These are phyloP conservation scores for Endogone sp. DNA, from an alignment of 192 early-diverging fungal genomes.

Conservation along the genomic window DNA sequence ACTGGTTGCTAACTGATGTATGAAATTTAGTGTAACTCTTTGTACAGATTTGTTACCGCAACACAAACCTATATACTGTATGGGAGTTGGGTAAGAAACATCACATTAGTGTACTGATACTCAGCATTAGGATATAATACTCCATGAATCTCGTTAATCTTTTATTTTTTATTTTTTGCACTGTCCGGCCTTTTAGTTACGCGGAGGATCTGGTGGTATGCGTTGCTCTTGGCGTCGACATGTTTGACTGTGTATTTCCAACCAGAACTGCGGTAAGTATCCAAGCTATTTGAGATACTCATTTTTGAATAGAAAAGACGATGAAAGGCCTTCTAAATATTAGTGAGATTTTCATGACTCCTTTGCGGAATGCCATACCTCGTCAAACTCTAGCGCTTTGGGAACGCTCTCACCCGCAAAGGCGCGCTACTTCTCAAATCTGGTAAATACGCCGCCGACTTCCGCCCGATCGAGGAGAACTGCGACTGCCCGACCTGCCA, in stretches of 20 bases:
- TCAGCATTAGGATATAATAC: not conserved
- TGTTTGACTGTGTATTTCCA: constrained; percentile 91
- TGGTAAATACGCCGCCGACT: constrained; percentile 58
- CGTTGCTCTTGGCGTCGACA: constrained; percentile 82
- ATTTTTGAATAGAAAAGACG: no score
- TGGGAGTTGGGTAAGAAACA: constrained; percentile 71
- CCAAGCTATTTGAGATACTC: not conserved
- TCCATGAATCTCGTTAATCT: not conserved
- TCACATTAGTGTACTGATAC: no score
- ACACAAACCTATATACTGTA: constrained; percentile 86
- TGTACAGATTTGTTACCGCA: constrained; percentile 80
- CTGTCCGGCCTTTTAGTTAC: constrained; percentile 35
- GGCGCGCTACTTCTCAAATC: constrained; percentile 65
- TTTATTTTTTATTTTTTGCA: not conserved
- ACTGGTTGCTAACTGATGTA: not conserved
- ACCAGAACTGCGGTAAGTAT: constrained; percentile 71
- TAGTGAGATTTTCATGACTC: not conserved
- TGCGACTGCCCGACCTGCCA: constrained; percentile 77
- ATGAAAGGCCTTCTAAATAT: no score
- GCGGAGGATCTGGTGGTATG: constrained; percentile 84
- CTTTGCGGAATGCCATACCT: not conserved
- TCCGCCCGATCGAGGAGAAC: constrained; percentile 68
- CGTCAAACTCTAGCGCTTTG: constrained; percentile 62
- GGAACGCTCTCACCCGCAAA: constrained; percentile 73
- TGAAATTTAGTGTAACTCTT: constrained; percentile 44